Conservation (phyloP, 352 stramenopile species). For the Phytophthora citricola region DNA sequence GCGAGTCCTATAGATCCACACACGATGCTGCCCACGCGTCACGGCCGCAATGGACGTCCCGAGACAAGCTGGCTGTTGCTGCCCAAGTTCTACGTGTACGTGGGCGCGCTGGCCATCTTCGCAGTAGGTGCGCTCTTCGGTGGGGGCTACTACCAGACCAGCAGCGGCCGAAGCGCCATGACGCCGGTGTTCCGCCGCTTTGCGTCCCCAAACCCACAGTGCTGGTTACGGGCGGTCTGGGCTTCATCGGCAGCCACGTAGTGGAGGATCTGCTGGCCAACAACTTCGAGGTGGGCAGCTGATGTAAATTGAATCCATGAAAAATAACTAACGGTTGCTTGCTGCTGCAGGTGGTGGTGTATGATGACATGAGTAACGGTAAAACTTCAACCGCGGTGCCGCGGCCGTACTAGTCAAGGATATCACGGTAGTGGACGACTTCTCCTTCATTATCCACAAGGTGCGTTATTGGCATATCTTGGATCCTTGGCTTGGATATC, state of each 20-base stretch:
- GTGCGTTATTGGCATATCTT: constrained; percentile 27
- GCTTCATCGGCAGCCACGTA: constrained; percentile 89
- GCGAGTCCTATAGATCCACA: constrained; percentile 5
- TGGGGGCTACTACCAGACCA: constrained; percentile 67
- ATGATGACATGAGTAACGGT: constrained; percentile 91
- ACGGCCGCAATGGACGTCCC: constrained; percentile 41
- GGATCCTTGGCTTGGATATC: not conserved
- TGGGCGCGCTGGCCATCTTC: constrained; percentile 72
- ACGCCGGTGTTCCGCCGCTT: constrained; percentile 40
- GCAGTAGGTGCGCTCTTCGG: constrained; percentile 70
- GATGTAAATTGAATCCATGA: constrained; percentile 11
- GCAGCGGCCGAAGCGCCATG: constrained; percentile 30
- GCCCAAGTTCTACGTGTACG: constrained; percentile 74
- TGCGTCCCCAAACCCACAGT: constrained; percentile 54
- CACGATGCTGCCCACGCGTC: constrained; percentile 46
- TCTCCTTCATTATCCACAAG: constrained; percentile 83
- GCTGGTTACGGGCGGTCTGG: constrained; percentile 81
- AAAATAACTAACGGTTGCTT: constrained; percentile 3
- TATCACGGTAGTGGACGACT: constrained; percentile 84
- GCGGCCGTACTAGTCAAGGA: constrained; percentile 84
- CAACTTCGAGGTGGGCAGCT: constrained; percentile 62
- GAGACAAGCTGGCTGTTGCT: constrained; percentile 79
- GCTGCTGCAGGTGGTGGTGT: constrained; percentile 73
- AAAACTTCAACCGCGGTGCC: constrained; percentile 85
- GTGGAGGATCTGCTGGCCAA: constrained; percentile 82